Percentiles rank a stretch among this genome's conserved stretches.
Conservation (phyloP, 1,139 yeast genomes). For the Pichia sp. region DNA sequence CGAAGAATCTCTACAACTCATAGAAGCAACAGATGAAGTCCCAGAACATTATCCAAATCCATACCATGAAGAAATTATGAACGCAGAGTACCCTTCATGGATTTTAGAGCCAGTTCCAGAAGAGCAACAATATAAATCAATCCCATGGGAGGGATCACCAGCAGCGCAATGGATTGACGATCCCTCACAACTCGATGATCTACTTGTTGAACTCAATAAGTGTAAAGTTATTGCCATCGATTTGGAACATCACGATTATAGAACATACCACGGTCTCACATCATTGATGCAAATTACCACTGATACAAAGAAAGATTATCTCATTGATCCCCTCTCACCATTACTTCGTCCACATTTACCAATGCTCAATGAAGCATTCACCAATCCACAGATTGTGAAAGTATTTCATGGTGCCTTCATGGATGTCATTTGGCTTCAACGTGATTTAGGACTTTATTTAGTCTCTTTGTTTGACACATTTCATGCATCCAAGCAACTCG, state of each 20-base stretch:
- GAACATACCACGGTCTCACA: constrained; percentile 86
- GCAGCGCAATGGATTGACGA: constrained; percentile 69
- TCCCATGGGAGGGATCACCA: constrained; percentile 57
- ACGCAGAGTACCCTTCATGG: constrained; percentile 60
- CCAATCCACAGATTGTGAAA: constrained; percentile 74
- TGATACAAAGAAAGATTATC: constrained; percentile 34
- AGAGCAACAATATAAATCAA: constrained; percentile 41
- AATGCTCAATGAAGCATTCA: constrained; percentile 62
- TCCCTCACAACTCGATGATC: constrained; percentile 39
- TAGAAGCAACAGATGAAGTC: constrained; percentile 33
- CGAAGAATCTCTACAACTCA: constrained; percentile 41
- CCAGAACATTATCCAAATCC: constrained; percentile 77
- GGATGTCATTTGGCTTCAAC: constrained; percentile 96
- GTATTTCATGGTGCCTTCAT: constrained; percentile 95
- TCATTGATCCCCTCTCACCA: constrained; percentile 52
- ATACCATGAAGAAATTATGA: constrained; percentile 66
- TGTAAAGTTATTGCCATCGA: constrained; percentile 83
- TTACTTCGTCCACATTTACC: constrained; percentile 67
- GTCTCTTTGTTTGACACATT: constrained; percentile 90
- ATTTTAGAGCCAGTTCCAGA: constrained; percentile 32
- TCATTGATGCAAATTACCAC: constrained; percentile 92
- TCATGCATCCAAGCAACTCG: constrained; percentile 76
- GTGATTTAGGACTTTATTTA: constrained; percentile 87
- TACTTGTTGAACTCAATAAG: constrained; percentile 47
- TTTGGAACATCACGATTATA: constrained; percentile 90